Conservation (phyloP, 306 rosid species). For the Adenanthera pavonina region DNA sequence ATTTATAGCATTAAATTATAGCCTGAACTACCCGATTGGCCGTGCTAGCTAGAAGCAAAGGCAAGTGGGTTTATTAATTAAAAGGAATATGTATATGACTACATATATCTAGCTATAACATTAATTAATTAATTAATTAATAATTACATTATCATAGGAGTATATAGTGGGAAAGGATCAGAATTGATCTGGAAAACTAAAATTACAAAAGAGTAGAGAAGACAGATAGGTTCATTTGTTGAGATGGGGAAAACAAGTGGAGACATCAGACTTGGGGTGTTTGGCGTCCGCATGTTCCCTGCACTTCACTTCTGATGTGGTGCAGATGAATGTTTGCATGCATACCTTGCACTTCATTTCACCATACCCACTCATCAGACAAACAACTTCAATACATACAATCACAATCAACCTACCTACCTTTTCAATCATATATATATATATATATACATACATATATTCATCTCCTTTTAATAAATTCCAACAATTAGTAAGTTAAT, state of each 20-base stretch:
- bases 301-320: slow-evolving; percentile 69
- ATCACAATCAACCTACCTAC: not conserved
- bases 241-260: slow-evolving; percentile 62
- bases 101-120: too few relatives aligned
- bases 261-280: slow-evolving; percentile 65
- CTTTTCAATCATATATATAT: not conserved
- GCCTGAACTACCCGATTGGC: too few relatives aligned
- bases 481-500: too few relatives aligned
- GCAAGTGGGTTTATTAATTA: too few relatives aligned
- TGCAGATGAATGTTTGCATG: slow-evolving; percentile 74
- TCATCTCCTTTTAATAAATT: too few relatives aligned
- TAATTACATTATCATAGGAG: not conserved
- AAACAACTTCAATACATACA: not conserved
- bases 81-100: too few relatives aligned
- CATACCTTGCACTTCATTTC: slow-evolving; percentile 69
- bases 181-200: not conserved
- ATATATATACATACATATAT: too few relatives aligned
- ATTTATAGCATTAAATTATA: too few relatives aligned
- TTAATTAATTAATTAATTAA: not conserved
- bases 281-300: slow-evolving; percentile 44
- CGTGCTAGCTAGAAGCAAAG: too few relatives aligned
- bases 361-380: slow-evolving; percentile 20
- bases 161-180: not conserved
- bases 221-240: slow-evolving; percentile 40
- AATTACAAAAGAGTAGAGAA: not conserved